Base-by-base conservation (phyloP, 345 rosid species). In the Toxicodendron radicans region DNA sequence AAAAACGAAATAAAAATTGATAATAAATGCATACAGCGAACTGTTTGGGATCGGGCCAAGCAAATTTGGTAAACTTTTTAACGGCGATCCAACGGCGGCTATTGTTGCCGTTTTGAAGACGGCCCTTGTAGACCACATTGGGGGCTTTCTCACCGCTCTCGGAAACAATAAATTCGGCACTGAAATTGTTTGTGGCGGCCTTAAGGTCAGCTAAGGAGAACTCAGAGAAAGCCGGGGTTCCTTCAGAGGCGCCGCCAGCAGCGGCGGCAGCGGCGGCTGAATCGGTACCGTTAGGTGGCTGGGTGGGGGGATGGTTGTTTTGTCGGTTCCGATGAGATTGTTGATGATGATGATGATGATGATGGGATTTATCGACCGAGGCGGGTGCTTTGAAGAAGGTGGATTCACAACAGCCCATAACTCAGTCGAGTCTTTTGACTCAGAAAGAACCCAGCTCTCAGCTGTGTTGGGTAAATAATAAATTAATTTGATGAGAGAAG, bases 1-100 rank as follows among this genome's bases (percentile, higher is more conserved):
- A 11, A 7, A 20, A 64, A 45, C 20, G 1, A 33, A 5, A 21
- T 32, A 2, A 7, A 3, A 63, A 61, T 54, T 12, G 73, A 56
- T 23, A 53, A 43, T 21, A 57, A 61, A 41, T 32, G 53, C 81
- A 27, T 84, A 92, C 98, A 6, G 87, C 88, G 73, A 95, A 95
- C 81, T 92, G 98, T 66, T 89, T 88, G 5, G 97, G 87, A 77
- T 95, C 97, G 18, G 97, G 98, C 97, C 97, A 92, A n/a, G 97
- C 91, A 62, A 72, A 45, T 80, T 87, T 92, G 7, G 89, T 72
- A 74, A 92, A 91, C 76, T 79, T 88, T 85, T 95, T 92, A 77
- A 95, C 87, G 51, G 97, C 97, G 72, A 92, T 90, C 87, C 88
- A 81, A 58, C 89, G 86, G 58, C 83, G 81, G 69, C 77, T 81